These are phyloP conservation scores for Yarrowia alimentaria DNA, from an alignment of 805 yeast genomes.

Conservation along the genomic window DNA sequence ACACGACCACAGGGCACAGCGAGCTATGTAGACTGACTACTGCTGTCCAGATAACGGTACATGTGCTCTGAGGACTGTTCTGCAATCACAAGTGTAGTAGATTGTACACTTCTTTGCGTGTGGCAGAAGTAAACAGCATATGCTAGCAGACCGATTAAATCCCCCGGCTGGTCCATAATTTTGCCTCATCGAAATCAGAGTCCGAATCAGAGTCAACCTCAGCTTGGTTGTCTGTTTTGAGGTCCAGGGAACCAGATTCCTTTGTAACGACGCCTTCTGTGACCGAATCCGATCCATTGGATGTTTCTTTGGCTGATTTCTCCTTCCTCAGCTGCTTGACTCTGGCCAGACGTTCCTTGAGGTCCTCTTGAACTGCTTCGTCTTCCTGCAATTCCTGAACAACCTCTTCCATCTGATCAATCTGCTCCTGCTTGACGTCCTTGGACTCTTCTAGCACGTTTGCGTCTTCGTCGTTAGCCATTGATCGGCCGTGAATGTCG, in stretches of 20 bases:
- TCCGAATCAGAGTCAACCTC: background rate
- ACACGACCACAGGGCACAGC: too few species aligned
- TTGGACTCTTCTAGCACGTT: constrained; percentile 3
- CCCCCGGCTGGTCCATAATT: constrained; percentile 8
- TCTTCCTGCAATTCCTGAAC: constrained; percentile 15
- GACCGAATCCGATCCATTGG: too few species aligned
- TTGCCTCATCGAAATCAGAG: constrained; percentile 11
- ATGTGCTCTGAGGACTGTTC: too few species aligned
- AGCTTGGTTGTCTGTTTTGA: background rate
- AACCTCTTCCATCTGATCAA: constrained; percentile 1
- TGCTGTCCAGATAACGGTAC: too few species aligned
- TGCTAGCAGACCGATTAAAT: background rate
- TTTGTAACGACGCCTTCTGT: too few species aligned
- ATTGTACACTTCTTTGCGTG: too few species aligned
- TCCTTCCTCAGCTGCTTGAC: constrained; percentile 7
- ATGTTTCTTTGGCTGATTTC: background rate
- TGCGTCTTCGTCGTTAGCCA: background rate
- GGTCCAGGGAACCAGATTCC: too few species aligned
- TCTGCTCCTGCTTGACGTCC: constrained; percentile 8
- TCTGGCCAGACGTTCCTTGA: background rate
- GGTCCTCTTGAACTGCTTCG: constrained; percentile 4
- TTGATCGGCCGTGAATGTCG: constrained; percentile 6
- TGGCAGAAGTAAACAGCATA: constrained; percentile 1
- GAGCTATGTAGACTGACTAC: too few species aligned
- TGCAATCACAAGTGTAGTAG: too few species aligned